Evolutionary conservation across 805 yeast genomes (phyloP).

Genomic region (Schwanniomyces yamadae): DNA sequence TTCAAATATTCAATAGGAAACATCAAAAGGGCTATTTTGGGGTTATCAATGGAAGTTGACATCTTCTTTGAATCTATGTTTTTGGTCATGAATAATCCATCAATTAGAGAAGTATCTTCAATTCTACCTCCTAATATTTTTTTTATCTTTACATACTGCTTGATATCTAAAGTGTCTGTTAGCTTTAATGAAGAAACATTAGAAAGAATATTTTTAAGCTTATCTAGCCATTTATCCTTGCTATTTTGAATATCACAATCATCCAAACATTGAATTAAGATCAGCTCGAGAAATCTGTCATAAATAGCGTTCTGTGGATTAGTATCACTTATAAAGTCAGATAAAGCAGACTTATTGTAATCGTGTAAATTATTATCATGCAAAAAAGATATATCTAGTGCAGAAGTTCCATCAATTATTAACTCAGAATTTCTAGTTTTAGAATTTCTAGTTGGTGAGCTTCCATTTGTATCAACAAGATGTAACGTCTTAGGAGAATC

Average conservation of each 20-base stretch:
- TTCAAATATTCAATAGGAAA: constrained; percentile 86
- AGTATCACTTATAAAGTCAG: constrained; percentile 1
- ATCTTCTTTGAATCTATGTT: constrained; percentile 75
- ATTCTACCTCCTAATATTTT: constrained; percentile 74
- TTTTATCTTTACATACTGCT: constrained; percentile 87
- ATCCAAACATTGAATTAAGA: constrained; percentile 57
- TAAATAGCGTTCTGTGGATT: constrained; percentile 15
- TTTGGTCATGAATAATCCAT: constrained; percentile 85
- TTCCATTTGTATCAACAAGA: no score
- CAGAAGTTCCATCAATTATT: no score
- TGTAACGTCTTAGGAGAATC: no score
- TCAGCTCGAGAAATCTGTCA: constrained; percentile 46
- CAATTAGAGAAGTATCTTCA: constrained; percentile 57
- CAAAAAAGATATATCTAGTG: no score
- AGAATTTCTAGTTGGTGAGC: no score
- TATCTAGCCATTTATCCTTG: constrained; percentile 56
- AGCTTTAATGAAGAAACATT: constrained; percentile 59
- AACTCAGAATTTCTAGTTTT: no score
- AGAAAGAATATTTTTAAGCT: constrained; percentile 50
- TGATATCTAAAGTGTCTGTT: constrained; percentile 77
- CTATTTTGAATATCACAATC: constrained; percentile 55
- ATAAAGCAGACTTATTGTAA: neutral
- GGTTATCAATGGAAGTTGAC: constrained; percentile 62
- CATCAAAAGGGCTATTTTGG: constrained; percentile 77
- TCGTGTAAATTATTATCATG: neutral